A percentile compares a stretch with the other conserved stretches of the same genome.
Evolutionary conservation across 768 basidiomycete genomes (phyloP).

Genomic region (Macrolepiota albuminosa): DNA sequence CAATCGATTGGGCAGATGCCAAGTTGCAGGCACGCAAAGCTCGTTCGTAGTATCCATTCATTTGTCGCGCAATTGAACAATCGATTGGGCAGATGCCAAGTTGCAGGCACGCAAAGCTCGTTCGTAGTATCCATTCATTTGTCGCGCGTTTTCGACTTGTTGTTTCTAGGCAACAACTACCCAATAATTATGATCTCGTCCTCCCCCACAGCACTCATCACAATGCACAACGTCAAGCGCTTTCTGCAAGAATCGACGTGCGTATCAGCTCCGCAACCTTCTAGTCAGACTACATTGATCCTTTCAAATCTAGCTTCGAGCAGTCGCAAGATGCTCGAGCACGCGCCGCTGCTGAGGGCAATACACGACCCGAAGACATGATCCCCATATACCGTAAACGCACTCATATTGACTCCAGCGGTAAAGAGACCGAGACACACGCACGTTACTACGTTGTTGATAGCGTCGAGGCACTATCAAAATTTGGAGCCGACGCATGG

Average conservation of each 20-base stretch:
- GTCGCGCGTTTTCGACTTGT: background rate
- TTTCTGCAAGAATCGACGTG: constrained; percentile 89
- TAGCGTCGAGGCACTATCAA: constrained; percentile 84
- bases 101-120: constrained; percentile 67
- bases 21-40: constrained; percentile 68
- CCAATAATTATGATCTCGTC: constrained; percentile 98
- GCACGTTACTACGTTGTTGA: constrained; percentile 85
- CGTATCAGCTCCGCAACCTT: constrained; percentile 18
- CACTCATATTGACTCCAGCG: constrained; percentile 62
- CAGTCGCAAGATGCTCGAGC: constrained; percentile 70
- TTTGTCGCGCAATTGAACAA: background rate
- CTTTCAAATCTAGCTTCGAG: constrained; percentile 51
- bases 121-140: constrained; percentile 28
- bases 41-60: no score
- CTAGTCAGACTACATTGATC: background rate
- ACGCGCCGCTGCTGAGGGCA: constrained; percentile 65
- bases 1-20: constrained; percentile 32
- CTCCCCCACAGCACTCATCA: constrained; percentile 90
- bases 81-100: constrained; percentile 43
- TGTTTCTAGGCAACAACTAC: constrained; percentile 56
- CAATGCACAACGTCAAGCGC: constrained; percentile 95
- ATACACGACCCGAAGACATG: constrained; percentile 73
- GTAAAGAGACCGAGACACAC: constrained; percentile 54
- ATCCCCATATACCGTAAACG: constrained; percentile 84
- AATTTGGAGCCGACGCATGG: constrained; percentile 93